Base-by-base conservation (phyloP, 371 early-diverging fungal species). In the Rhizomucor miehei region DNA sequence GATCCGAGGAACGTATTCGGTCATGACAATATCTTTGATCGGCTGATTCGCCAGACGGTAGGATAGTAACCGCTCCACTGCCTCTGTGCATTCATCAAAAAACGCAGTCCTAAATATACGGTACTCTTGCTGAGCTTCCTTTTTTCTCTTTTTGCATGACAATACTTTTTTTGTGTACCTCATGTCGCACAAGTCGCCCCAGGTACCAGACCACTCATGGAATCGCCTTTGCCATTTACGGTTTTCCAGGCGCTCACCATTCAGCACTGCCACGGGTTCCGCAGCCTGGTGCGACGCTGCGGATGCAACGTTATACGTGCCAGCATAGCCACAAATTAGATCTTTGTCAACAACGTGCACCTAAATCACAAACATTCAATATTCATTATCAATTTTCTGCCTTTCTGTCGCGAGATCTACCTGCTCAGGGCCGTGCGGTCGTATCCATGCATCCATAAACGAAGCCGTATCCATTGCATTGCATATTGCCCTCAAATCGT, bases 1-100 rank as follows among this genome's bases (percentile, higher is more conserved):
- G 25, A 55, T 55, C 17, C 37, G 40, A 38, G 55, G 55, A n/a
- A 55, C 20, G 17, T 55, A 55, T 12, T 55, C 48, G 11, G 38
- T 38, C 55, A 55, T 47, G 35, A 46, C 3, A 21, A 35, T 8
- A 12, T 29, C 1, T 37, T 40, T 40, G 48, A 48, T 29, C 44
- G n/a, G 25, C 19, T 41, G 41, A 19, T 41, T 41, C 6, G 41
- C 47, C 21, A 37, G 25, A 24, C 55, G 55, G 19, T 14, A 38
- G 21, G 47, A 11, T 23, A 55, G 44, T 23, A 55, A 39, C 13
- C 35, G 38, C 25, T 25, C 24, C 20, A 35, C 10, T n/a, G 52
- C 48, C 8, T 12, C 23, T 17, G 35, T 37, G 51, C 51, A 37
- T 19, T 50, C 51, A 23, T 20, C 38, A 24, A 23, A n/a, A 6